Evolutionary conservation across 2,329 filamentous ascomycete genomes (phyloP), one percentile per base, ranked within the genome.

Genomic region (Pseudogymnoascus verrucosus): DNA sequence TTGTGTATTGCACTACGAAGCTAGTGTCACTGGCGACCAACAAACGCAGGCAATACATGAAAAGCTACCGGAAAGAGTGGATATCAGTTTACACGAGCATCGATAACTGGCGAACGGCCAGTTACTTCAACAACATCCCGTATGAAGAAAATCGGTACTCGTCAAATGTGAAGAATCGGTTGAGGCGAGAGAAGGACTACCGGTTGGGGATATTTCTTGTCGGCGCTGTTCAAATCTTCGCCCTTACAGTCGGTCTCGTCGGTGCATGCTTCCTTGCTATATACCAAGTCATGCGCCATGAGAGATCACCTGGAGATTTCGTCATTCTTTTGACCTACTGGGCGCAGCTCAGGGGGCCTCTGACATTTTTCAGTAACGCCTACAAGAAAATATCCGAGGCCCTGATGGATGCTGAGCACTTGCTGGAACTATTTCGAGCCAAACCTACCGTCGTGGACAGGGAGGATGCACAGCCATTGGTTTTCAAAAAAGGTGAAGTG

Each of bases 311-410:
- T 11, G 86, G 86, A 42, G 81, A 81, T 65, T 86, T 90, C 65
- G 82, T 89, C 4, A 85, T 86, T 16, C 74, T 90, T 26, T 76
- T 88, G 14, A 80, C 83, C 36, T 90, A 89, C 72, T 90, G 87
- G 87, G 74, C 75, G 69, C 73, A 80, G 72, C 65, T 83, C 66
- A 39, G 77, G 63, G 71, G 70, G 2, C 82, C 83, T 5, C 73
- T 86, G 3, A 75, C 77, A n/a, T 76, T 77, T 11, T 76, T 86
- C 42, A 78, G 78, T 0, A 79, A 76, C 67, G 79, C 78, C 28
- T 79, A 82, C 64, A 76, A 77, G 21, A 76, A 77, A 57, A 74
- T 85, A 31, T 76, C 78, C 2, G 74, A 76, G 19, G 80, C 84
- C 59, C 74, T 90, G 26, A 82, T 89, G 39, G 84, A 89, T 68